Percentiles rank a stretch among this genome's conserved stretches.
phyloP scores from a whole-genome alignment of 352 stramenopile species.

The Phytophthora podocarpi region DNA sequence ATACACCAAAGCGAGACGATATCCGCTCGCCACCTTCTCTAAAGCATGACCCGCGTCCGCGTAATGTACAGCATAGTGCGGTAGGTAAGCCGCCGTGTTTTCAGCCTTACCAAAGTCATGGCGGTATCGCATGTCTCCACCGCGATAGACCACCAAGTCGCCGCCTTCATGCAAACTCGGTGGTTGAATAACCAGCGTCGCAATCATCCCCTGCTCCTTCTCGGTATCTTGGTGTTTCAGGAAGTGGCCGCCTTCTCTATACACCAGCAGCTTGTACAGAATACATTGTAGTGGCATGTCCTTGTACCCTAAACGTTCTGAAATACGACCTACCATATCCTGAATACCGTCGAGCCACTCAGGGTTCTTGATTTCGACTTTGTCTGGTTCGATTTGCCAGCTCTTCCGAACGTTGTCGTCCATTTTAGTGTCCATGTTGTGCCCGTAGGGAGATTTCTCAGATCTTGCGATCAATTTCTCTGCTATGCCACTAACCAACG shows the following conservation, averaged over 20 bases:
- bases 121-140: background rate
- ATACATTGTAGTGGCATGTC: background rate
- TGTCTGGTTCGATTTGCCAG: background rate
- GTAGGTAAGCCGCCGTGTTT: slow-evolving; percentile 9
- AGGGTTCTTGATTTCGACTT: background rate
- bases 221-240: background rate
- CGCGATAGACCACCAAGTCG: background rate
- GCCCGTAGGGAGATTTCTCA: background rate
- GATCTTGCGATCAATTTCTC: background rate
- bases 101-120: background rate
- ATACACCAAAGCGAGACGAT: slow-evolving; percentile 31
- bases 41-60: slow-evolving; percentile 31
- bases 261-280: background rate
- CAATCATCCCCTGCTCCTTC: background rate
- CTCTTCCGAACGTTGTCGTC: background rate
- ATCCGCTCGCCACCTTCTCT: slow-evolving; percentile 26
- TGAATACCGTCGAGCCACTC: background rate
- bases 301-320: background rate
- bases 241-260: background rate
- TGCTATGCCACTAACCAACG: background rate
- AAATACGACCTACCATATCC: background rate
- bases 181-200: background rate
- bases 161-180: background rate
- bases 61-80: slow-evolving; percentile 35
- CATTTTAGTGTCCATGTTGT: background rate